Evolutionary conservation across 148 eudicot genomes (phyloP).

Genomic region (Rhododendron williamsianum): DNA sequence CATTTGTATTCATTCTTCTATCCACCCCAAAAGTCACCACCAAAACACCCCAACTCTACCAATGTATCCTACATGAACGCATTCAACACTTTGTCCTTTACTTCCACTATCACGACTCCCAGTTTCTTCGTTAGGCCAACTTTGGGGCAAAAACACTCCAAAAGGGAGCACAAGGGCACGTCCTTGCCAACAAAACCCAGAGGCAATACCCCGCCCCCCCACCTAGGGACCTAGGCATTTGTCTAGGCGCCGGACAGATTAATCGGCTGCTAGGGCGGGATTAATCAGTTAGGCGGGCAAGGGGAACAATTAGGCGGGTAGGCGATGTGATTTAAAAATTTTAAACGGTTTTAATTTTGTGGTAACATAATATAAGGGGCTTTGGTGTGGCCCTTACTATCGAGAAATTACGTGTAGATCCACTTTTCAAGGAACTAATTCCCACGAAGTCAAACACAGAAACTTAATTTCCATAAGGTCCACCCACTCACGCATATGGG

Average conservation of each 20-base stretch:
- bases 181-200: neutral
- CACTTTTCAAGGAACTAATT: too few species aligned
- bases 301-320: neutral
- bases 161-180: neutral
- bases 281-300: neutral
- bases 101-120: neutral
- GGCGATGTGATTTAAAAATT: neutral
- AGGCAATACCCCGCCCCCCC: neutral
- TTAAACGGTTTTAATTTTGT: neutral
- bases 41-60: neutral
- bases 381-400: neutral
- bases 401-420: too few species aligned
- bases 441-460: too few species aligned
- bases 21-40: neutral
- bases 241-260: neutral
- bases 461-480: too few species aligned
- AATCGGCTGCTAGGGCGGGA: neutral
- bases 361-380: neutral
- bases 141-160: neutral
- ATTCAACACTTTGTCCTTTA: neutral
- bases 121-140: neutral
- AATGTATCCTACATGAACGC: neutral
- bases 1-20: neutral
- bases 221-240: neutral
- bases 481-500: too few species aligned